These are phyloP conservation scores for Trypanosomatidae sp. DNA, from an alignment of 208 protist genomes.

Conservation along the genomic window DNA sequence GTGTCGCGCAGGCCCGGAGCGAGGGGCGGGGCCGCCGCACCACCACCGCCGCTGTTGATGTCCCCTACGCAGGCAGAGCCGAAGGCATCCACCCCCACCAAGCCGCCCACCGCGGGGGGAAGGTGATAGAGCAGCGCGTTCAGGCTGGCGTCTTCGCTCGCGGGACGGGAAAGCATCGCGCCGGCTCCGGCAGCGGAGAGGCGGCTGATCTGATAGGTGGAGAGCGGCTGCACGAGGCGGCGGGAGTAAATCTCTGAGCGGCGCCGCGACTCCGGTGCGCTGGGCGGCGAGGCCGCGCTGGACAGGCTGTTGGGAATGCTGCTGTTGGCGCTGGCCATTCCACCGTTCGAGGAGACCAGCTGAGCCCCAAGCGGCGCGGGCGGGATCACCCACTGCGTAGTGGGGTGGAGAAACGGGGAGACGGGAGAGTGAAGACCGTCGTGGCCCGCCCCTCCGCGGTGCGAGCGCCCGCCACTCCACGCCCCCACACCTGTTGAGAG, in stretches of 20 bases:
- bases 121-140: neutral
- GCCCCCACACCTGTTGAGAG: neutral
- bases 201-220: neutral
- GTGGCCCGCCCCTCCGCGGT: neutral
- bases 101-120: neutral
- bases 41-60: too few relatives aligned
- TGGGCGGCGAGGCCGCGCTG: neutral
- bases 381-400: too few relatives aligned
- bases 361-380: too few relatives aligned
- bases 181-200: too few relatives aligned
- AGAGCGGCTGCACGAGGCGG: neutral
- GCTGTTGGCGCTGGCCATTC: slow-evolving; percentile 8
- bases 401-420: too few relatives aligned
- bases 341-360: too few relatives aligned
- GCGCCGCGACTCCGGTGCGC: neutral
- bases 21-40: too few relatives aligned
- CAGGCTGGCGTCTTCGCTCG: neutral
- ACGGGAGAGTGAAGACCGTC: slow-evolving; percentile 4
- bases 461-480: neutral
- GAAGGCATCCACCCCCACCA: too few relatives aligned
- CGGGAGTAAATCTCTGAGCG: too few relatives aligned
- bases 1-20: too few relatives aligned
- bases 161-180: too few relatives aligned
- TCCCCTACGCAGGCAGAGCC: too few relatives aligned
- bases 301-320: slow-evolving; percentile 1